Conservation (phyloP, 768 basidiomycete genomes). For the Leccinum subtestaceum region DNA sequence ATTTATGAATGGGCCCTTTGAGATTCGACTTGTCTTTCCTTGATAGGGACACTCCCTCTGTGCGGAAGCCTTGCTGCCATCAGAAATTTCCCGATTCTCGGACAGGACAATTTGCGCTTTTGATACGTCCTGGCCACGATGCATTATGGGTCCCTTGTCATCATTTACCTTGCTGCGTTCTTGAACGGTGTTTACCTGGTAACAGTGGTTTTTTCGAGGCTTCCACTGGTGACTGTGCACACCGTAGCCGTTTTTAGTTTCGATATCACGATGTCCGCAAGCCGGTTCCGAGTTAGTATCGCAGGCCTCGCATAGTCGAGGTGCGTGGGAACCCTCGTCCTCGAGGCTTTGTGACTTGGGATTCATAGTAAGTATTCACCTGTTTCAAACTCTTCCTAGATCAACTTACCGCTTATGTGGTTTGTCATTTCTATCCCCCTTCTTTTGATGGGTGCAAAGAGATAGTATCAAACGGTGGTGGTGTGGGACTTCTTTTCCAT, state of each 20-base stretch:
- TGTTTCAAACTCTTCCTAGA: background rate
- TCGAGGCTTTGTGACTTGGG: background rate
- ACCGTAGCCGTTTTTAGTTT: background rate
- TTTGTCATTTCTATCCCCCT: background rate
- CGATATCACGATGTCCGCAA: background rate
- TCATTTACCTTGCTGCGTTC: background rate
- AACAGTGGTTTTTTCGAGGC: background rate
- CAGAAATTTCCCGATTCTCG: background rate
- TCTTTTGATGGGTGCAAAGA: background rate
- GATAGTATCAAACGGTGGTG: background rate
- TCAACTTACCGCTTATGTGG: background rate
- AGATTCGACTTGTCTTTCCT: constrained; percentile 4
- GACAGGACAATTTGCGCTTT: background rate
- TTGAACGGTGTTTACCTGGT: background rate
- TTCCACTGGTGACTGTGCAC: background rate
- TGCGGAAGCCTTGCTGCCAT: background rate
- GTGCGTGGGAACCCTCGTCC: background rate
- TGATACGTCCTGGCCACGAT: background rate
- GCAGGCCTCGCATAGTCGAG: no score
- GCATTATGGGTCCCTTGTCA: background rate
- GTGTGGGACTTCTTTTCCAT: background rate
- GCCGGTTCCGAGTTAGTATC: background rate
- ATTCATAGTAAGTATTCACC: background rate
- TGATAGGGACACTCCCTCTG: background rate
- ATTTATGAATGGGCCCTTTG: constrained; percentile 1